Base-by-base conservation (phyloP, 2,329 filamentous ascomycete genomes). In the Aspergillus fructus region DNA sequence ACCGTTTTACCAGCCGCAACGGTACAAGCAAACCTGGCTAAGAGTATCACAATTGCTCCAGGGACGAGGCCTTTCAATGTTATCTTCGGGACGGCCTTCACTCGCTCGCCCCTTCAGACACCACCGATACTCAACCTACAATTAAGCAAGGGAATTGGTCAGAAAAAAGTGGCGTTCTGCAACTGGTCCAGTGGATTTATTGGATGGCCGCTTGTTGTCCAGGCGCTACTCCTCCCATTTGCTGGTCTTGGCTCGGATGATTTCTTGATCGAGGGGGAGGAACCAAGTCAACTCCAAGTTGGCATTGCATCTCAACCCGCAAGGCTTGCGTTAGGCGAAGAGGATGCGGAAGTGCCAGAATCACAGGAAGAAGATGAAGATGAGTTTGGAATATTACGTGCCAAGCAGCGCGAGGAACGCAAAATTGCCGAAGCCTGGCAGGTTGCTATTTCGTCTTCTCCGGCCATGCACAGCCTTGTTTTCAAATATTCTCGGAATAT, bases 101-200 rank as follows among this genome's bases (percentile, higher is more conserved):
- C 64, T 30, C 62, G 68, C 37, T 70, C 72, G 0, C 60, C 70
- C 23, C 57, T 60, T 5, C 59, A 66, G 40, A 59, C 53, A 3
- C 68, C 67, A 1, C 75, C 75, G 11, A 63, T 61, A 4, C 50
- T 77, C 17, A 66, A 65, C 19, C 53, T 76, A 7, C 67, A 73
- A 46, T 51, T 73, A 13, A 60, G 64, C 13, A 74, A 71, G 53
- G 59, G 65, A 52, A 59, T 78, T 12, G 69, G 71, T 1, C 19
- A 62, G 5, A 60, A 62, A 23, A 73, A 74, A 34, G 50, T 69
- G 21, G 71, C 66, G 2, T 69, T 70, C 49, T 66, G 69, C 41
- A 67, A 69, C 21, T 76, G 73, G 74, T 68, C 69, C 4, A 76
- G 71, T 58, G 75, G 75, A n/a, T 58, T 65, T n/a, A 49, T 72